Conservation (phyloP, 805 yeast genomes). For the Candida anglica region DNA sequence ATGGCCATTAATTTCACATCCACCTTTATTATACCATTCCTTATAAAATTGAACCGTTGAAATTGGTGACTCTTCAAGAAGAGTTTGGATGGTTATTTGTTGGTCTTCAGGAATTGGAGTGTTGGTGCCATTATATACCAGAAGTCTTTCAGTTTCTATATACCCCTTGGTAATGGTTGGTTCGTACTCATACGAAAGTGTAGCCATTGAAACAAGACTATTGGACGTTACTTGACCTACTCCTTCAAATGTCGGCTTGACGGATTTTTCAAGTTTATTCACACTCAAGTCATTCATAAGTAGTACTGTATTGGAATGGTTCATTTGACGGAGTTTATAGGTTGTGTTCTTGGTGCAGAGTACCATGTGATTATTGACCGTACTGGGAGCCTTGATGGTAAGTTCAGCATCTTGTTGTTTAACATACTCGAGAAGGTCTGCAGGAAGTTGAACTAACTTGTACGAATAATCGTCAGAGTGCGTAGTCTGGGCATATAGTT, state of each 20-base stretch:
- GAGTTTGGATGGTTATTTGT: conserved; percentile 21
- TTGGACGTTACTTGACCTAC: conserved; percentile 5
- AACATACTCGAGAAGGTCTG: conserved; percentile 42
- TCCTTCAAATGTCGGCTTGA: no score
- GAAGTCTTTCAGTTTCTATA: conserved; percentile 28
- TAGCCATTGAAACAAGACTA: conserved; percentile 23
- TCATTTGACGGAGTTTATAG: conserved; percentile 68
- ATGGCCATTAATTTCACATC: conserved; percentile 48
- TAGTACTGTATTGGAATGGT: conserved; percentile 83
- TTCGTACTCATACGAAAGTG: conserved; percentile 33
- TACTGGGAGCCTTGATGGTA: conserved; percentile 31
- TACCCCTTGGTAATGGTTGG: conserved; percentile 18
- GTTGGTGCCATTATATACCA: conserved; percentile 17
- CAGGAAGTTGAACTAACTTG: conserved; percentile 50
- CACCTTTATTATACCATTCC: conserved; percentile 52
- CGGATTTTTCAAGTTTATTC: conserved; percentile 2
- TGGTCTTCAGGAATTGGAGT: neutral
- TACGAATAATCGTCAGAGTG: conserved; percentile 21
- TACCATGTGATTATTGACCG: conserved; percentile 41
- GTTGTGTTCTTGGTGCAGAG: conserved; percentile 58
- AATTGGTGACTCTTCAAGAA: conserved; percentile 45
- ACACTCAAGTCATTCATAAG: conserved; percentile 32
- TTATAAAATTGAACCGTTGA: conserved; percentile 50
- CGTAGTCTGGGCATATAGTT: conserved; percentile 4
- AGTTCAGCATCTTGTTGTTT: conserved; percentile 19